Base-by-base conservation (phyloP, 2,329 filamentous ascomycete species). In the Colletotrichum camelliae region DNA sequence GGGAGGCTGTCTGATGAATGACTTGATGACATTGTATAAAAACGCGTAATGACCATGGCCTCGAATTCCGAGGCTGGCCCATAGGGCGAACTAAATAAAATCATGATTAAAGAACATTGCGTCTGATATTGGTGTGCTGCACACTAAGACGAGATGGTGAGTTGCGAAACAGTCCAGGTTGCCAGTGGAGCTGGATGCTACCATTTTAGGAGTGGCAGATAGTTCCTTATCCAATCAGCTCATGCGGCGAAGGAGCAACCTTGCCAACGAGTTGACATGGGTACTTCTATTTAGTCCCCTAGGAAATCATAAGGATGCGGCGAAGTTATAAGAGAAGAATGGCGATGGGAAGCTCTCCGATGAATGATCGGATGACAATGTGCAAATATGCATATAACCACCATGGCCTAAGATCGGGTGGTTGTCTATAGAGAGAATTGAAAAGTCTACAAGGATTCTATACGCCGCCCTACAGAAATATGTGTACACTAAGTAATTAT, bases 1-100 rank as follows among this genome's bases (percentile, higher is more conserved):
- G 31, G 16, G 21, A 60, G 13, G n/a, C 10, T 66, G 15, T 16
- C 21, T 18, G 21, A 57, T 21, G 57, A 43, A 76, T 65, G 74
- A 76, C 57, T 76, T 68, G 24, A 76, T 69, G 74, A 76, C 58
- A 27, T 7, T 69, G 64, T 76, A 74, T 24, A 37, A 37, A 65
- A 68, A 73, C 35, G 62, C 48, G 48, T 76, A 76, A 76, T 61
- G 74, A 76, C 48, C 35, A 39, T 9, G n/a, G 29, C 33, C 4
- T 65, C 29, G 16, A 13, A 27, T 52, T 39, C 16, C 29, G 24
- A 61, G 55, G 48, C n/a, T 64, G 2, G 35, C 61, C 35, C 12
- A 16, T 12, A 43, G 9, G 35, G n/a, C 35, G 16, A 43, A 64
- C 3, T 39, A 24, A 43, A 43, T 29, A 27, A 43, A 27, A 43